Conservation (phyloP, 805 yeast genomes). For the Starmera caribaea region DNA sequence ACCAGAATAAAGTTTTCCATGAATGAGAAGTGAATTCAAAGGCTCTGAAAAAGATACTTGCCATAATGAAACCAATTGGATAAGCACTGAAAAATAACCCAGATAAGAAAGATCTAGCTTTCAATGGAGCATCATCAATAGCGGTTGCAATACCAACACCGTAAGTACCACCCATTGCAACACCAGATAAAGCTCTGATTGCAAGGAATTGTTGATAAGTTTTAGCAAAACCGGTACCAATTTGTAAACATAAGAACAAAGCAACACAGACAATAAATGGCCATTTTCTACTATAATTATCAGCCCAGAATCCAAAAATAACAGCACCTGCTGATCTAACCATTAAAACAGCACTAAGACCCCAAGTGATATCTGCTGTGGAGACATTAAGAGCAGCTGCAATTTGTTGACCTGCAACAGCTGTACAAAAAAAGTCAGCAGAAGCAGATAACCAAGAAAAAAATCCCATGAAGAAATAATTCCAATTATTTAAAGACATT, state of each 20-base stretch:
- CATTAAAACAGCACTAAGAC: conserved; percentile 64
- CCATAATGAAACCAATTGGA: conserved; percentile 58
- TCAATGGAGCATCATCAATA: conserved; percentile 54
- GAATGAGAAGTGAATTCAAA: conserved; percentile 37
- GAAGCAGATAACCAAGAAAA: conserved; percentile 69
- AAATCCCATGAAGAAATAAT: conserved; percentile 47
- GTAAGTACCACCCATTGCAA: conserved; percentile 41
- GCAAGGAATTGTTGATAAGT: conserved; percentile 50
- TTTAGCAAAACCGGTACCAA: conserved; percentile 54
- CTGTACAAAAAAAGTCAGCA: conserved; percentile 58
- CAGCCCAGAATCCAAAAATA: conserved; percentile 54
- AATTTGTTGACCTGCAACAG: conserved; percentile 44
- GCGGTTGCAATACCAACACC: conserved; percentile 35
- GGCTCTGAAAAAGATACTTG: conserved; percentile 56
- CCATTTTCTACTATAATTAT: conserved; percentile 58
- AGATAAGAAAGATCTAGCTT: conserved; percentile 52
- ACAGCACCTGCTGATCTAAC: conserved; percentile 64
- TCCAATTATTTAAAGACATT: conserved; percentile 38
- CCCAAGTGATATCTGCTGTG: conserved; percentile 57
- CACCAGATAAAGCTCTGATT: conserved; percentile 54
- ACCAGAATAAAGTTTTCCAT: conserved; percentile 71
- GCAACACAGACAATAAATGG: conserved; percentile 47
- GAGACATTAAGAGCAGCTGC: conserved; percentile 37
- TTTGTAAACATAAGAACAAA: conserved; percentile 44
- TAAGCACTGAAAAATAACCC: conserved; percentile 52